Conservation (phyloP, 2,329 filamentous ascomycete species). For the Botryotinia convoluta region DNA sequence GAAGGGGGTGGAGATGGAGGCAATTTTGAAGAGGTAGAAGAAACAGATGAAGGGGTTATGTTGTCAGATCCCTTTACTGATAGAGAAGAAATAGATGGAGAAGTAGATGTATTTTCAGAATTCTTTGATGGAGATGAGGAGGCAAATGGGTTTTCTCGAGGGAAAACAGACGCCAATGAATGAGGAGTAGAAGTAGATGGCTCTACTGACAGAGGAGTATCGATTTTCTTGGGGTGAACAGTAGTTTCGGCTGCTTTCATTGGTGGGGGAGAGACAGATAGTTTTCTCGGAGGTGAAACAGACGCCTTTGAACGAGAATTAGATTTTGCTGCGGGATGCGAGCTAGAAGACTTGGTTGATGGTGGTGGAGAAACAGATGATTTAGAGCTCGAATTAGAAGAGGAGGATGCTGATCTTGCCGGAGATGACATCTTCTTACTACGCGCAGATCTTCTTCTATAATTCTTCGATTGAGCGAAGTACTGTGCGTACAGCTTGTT, state of each 20-base stretch:
- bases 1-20: background rate
- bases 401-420: constrained; percentile 9
- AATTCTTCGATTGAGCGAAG: constrained; percentile 6
- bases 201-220: background rate
- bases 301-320: background rate
- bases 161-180: background rate
- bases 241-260: background rate
- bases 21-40: background rate
- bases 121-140: background rate
- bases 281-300: background rate
- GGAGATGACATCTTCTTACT: constrained; percentile 9
- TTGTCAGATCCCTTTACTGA: background rate
- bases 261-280: background rate
- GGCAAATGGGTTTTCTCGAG: background rate
- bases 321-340: background rate
- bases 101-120: background rate
- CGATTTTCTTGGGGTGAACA: background rate
- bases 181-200: background rate
- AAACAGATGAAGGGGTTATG: background rate
- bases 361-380: constrained; percentile 9
- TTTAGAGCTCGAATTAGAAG: background rate
- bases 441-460: background rate
- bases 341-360: background rate
- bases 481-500: constrained; percentile 6
- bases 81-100: background rate